Percentiles rank a stretch among this genome's conserved stretches.
phyloP scores from a whole-genome alignment of 805 yeast genomes.

The Vanderwaltozyma polyspora region DNA sequence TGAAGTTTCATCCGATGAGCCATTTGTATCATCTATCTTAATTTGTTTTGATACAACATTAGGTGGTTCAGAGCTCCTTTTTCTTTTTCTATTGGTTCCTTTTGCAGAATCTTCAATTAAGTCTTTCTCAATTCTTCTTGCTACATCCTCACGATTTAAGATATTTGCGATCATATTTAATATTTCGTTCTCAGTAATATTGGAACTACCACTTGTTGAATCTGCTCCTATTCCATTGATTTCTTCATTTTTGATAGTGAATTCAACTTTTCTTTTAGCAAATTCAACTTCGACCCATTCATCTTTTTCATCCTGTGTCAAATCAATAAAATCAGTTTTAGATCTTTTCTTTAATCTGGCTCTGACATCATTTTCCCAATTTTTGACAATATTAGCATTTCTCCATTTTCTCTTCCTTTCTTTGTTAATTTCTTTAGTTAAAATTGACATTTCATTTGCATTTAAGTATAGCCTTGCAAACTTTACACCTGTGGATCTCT shows the following conservation, averaged over 20 bases:
- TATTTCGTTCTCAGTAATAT: constrained; percentile 21
- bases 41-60: no score
- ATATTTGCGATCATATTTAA: constrained; percentile 21
- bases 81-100: constrained; percentile 42
- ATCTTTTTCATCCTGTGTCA: constrained; percentile 35
- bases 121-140: constrained; percentile 19
- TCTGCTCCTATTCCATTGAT: constrained; percentile 3
- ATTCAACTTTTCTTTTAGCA: constrained; percentile 37
- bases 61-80: no score
- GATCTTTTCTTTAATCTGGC: constrained; percentile 72
- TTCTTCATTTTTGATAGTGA: constrained; percentile 3
- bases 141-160: constrained; percentile 19
- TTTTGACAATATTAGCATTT: constrained; percentile 56
- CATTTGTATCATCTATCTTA: no score
- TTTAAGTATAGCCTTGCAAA: constrained; percentile 15
- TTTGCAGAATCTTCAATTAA: constrained; percentile 13
- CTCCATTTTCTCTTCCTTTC: constrained; percentile 29
- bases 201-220: constrained; percentile 10
- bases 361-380: constrained; percentile 79
- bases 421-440: constrained; percentile 21
- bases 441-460: constrained; percentile 11
- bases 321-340: constrained; percentile 38
- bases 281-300: constrained; percentile 73
- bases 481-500: constrained; percentile 14
- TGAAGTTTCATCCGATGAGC: no score